Evolutionary conservation across 352 stramenopile genomes (phyloP), one percentile per base, ranked within the genome.

Genomic region (Peronospora destructor): DNA sequence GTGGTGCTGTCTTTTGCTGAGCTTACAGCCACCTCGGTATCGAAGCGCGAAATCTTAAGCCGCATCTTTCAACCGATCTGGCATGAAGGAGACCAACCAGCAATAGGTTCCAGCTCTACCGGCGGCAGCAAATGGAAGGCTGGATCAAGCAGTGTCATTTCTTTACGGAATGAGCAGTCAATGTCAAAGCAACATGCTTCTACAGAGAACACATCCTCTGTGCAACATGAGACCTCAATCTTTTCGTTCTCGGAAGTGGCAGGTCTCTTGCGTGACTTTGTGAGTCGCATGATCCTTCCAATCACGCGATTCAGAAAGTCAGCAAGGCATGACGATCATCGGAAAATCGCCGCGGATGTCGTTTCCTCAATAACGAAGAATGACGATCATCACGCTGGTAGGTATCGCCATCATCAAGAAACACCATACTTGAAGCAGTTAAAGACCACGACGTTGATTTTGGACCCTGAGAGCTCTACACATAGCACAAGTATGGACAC

Each of bases 1-100:
- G 47, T 87, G 1, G 46, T 85, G 16, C 37, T 90, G 12, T 85
- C 76, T 13, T 87, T 69, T 34, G 74, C 79, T 12, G 39, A 64
- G 0, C 45, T 84, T 41, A 46, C 47, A 10, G 45, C 45, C 8
- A 49, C 13, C 1, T 42, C 45, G 2, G 45, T 45, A 33, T 55
- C 32, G 4, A 73, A 70, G 26, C 48, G 43, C 9, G 71, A 85
- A 25, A 46, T 56, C 8, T 57, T 78, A 25, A 82, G 71, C 48
- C 63, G 68, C 0, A 62, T 34, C 13, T 70, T 73, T 45, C 43
- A 60, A 35, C 53, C 64, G 23, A 67, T 73, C 32, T 73, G 64
- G 64, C 56, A 58, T 36, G 49, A 67, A 43, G 49, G 34, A 21
- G 49, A 64, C 12, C 53, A 10, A 44, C 49, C 53, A 43, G 13